Evolutionary conservation across 176 grass and related monocot genomes (phyloP).

Genomic region (Pontederia crassipes): DNA sequence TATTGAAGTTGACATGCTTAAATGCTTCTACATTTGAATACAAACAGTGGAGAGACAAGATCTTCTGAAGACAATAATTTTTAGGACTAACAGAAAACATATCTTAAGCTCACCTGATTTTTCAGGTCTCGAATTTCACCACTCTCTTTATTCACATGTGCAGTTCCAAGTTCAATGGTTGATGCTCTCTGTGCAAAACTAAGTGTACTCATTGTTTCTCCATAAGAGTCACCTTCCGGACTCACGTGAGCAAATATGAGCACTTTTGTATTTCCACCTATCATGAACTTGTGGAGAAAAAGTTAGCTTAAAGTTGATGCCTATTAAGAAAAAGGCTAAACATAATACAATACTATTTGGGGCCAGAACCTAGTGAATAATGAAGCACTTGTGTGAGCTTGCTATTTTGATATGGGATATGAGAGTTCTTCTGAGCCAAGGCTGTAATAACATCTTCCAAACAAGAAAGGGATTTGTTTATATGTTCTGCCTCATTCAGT

Average conservation of each 20-base stretch:
- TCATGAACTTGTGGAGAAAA: neutral
- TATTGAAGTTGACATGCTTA: neutral
- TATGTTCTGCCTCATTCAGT: constrained; percentile 70
- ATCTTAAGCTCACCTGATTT: constrained; percentile 46
- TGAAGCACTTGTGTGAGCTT: constrained; percentile 87
- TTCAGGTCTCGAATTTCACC: constrained; percentile 74
- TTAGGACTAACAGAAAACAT: neutral
- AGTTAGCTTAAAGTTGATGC: neutral
- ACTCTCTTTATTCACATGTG: constrained; percentile 72
- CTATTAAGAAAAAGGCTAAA: neutral
- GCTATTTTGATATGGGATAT: constrained; percentile 91
- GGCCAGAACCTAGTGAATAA: constrained; percentile 59
- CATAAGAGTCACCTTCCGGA: constrained; percentile 51
- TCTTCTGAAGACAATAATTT: neutral
- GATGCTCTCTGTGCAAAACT: constrained; percentile 93
- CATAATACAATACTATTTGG: neutral
- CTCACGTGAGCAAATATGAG: constrained; percentile 81
- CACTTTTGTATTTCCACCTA: constrained; percentile 73
- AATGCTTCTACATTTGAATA: neutral
- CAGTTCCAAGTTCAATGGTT: constrained; percentile 67
- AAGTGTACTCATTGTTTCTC: constrained; percentile 73
- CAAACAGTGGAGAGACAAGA: neutral
- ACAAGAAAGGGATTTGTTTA: constrained; percentile 92
- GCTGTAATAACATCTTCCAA: constrained; percentile 92
- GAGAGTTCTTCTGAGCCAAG: constrained; percentile 83